These are phyloP conservation scores for Suhomyces bribrorum DNA, from an alignment of 1,139 yeast genomes.

Conservation along the genomic window DNA sequence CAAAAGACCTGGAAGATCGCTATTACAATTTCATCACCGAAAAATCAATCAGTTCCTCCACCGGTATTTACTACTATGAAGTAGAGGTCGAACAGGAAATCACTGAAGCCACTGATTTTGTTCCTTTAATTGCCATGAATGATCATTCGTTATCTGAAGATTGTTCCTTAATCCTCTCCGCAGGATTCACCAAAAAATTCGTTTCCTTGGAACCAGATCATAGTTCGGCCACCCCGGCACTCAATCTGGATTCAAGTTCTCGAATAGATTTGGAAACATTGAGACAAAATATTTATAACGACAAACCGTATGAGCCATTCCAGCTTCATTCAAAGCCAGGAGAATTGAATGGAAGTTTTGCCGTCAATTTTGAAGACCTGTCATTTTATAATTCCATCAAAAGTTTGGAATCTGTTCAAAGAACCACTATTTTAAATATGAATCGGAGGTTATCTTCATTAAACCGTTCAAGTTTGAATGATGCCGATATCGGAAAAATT, in stretches of 20 bases:
- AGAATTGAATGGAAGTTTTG: slow-evolving; percentile 44
- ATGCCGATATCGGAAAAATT: slow-evolving; percentile 34
- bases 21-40: slow-evolving; percentile 40
- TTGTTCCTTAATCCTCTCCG: slow-evolving; percentile 34
- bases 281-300: slow-evolving; percentile 27
- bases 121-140: slow-evolving; percentile 35
- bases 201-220: slow-evolving; percentile 15
- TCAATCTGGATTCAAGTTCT: slow-evolving; percentile 1
- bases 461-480: slow-evolving; percentile 30
- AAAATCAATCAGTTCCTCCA: slow-evolving; percentile 31
- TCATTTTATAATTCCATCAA: slow-evolving; percentile 43
- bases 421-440: slow-evolving; percentile 38
- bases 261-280: slow-evolving; percentile 33
- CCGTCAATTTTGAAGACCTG: slow-evolving; percentile 45
- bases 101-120: slow-evolving; percentile 32
- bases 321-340: slow-evolving; percentile 33
- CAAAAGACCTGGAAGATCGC: slow-evolving; percentile 11
- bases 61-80: slow-evolving; percentile 43
- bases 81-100: slow-evolving; percentile 35
- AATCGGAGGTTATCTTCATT: slow-evolving; percentile 39
- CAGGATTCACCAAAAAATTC: slow-evolving; percentile 39
- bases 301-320: slow-evolving; percentile 17
- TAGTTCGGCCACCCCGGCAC: background rate
- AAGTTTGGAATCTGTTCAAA: slow-evolving; percentile 30
- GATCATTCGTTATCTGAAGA: slow-evolving; percentile 39